These are phyloP conservation scores for Aurifilum marmelostoma DNA, from an alignment of 2,329 filamentous ascomycete species.

Conservation along the genomic window DNA sequence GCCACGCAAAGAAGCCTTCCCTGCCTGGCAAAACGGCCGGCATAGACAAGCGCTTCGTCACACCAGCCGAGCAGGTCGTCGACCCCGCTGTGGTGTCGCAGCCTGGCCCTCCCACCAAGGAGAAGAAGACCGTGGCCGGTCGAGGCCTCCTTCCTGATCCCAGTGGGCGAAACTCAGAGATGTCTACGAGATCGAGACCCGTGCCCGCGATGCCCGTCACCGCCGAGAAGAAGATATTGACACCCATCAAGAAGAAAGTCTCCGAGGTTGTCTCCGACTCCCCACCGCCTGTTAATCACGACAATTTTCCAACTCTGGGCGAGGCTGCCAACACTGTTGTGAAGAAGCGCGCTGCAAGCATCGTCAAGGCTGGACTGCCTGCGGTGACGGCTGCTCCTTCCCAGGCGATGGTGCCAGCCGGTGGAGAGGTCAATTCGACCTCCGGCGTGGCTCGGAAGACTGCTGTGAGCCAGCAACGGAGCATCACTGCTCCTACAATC, in stretches of 20 bases:
- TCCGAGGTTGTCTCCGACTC: neutral
- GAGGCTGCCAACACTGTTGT: slow-evolving; percentile 13
- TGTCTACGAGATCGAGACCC: neutral
- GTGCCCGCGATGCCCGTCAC: neutral
- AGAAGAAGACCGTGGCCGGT: slow-evolving; percentile 14
- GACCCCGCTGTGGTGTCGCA: slow-evolving; percentile 18
- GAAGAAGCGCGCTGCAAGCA: slow-evolving; percentile 17
- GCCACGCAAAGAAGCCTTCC: slow-evolving; percentile 21
- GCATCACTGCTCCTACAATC: neutral
- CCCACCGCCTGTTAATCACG: neutral
- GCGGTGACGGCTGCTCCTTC: neutral
- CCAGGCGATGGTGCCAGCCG: neutral
- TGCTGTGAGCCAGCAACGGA: neutral
- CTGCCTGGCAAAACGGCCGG: slow-evolving; percentile 12
- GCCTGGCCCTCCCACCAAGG: slow-evolving; percentile 23
- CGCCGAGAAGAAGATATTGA: neutral
- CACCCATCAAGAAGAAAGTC: neutral
- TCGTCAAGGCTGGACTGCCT: slow-evolving; percentile 12
- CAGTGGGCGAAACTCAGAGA: neutral
- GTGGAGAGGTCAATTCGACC: neutral
- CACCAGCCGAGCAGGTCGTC: slow-evolving; percentile 25
- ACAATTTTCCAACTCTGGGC: slow-evolving; percentile 20
- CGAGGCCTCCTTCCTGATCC: slow-evolving; percentile 10
- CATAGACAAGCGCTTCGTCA: slow-evolving; percentile 23
- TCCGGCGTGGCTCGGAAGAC: neutral